Conservation (phyloP, 2,329 filamentous ascomycete species). For the Cryphonectria parasitica region DNA sequence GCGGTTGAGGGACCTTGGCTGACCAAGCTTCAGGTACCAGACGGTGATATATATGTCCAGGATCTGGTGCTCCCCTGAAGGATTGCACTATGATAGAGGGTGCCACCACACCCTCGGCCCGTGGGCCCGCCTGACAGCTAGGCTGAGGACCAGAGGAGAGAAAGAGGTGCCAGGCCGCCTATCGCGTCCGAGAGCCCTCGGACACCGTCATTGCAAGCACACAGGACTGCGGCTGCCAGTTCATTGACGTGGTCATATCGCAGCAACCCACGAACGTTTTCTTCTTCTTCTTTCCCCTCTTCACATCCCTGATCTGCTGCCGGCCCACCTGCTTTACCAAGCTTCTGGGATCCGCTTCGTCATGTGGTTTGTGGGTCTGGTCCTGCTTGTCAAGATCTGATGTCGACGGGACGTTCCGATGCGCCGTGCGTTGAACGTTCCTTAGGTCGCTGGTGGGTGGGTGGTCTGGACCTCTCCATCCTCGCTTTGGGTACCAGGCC, state of each 20-base stretch:
- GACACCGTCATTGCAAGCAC: not conserved
- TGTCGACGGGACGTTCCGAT: not conserved
- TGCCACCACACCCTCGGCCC: not conserved
- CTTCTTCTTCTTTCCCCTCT: not conserved
- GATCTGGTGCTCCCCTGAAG: not conserved
- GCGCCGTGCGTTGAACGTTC: not conserved
- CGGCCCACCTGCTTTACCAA: not conserved
- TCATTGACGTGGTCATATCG: not conserved
- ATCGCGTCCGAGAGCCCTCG: not conserved
- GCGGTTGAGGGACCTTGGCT: not conserved
- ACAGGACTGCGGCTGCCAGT: not conserved
- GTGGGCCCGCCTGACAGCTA: not conserved
- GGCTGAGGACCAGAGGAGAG: not conserved
- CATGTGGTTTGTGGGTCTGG: slow-evolving; percentile 10
- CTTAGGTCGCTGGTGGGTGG: not conserved
- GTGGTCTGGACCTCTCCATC: not conserved
- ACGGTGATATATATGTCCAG: not conserved
- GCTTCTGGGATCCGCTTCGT: not conserved
- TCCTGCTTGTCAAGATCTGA: not conserved
- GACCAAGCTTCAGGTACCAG: not conserved
- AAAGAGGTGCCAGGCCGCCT: not conserved
- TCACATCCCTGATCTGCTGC: not conserved
- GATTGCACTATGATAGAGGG: not conserved
- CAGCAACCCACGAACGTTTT: not conserved
- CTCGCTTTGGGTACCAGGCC: not conserved